phyloP scores from a whole-genome alignment of 2,329 filamentous ascomycete species.

The Beauveria sp. region DNA sequence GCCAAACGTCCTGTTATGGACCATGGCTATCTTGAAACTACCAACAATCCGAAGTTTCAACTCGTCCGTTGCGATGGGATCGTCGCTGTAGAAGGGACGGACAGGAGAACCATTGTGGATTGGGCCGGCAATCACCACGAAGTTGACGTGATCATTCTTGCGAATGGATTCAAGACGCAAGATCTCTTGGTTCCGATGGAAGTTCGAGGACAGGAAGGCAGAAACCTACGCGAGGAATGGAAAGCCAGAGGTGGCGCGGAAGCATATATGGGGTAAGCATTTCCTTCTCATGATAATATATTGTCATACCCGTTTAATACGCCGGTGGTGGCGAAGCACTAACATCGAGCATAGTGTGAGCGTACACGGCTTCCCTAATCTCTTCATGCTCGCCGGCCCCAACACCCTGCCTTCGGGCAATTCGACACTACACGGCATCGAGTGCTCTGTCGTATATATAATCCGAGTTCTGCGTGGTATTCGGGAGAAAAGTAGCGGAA shows the following conservation, averaged over 20 bases:
- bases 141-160: not conserved
- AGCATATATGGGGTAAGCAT: not conserved
- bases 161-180: not conserved
- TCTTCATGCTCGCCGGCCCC: not conserved
- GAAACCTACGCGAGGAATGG: not conserved
- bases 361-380: not conserved
- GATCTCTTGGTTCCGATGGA: not conserved
- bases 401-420: not conserved
- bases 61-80: not conserved
- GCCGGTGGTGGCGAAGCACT: not conserved
- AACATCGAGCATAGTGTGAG: not conserved
- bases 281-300: not conserved
- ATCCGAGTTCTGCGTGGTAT: not conserved
- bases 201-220: not conserved
- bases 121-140: not conserved
- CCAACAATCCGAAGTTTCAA: not conserved
- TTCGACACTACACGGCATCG: not conserved
- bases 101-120: not conserved
- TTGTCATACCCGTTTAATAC: not conserved
- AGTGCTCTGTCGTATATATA: not conserved
- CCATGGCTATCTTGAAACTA: not conserved
- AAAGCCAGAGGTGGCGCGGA: not conserved
- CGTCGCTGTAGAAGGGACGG: not conserved
- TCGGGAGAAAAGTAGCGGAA: not conserved
- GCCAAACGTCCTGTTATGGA: not conserved